Evolutionary conservation across 148 eudicot genomes (phyloP).

Genomic region (Fagopyrum tataricum): DNA sequence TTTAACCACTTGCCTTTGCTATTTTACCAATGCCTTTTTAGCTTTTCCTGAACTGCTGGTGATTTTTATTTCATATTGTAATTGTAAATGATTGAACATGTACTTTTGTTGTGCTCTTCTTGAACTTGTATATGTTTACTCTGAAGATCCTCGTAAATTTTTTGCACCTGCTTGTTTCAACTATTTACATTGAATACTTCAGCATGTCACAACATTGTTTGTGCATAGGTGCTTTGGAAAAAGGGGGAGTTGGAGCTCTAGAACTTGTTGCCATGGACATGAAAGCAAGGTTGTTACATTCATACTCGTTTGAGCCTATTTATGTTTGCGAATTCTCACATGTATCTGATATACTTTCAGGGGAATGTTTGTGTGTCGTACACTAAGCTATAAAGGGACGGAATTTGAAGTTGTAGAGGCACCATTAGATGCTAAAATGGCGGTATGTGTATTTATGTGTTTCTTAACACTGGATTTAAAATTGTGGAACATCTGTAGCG

Average conservation of each 20-base stretch:
- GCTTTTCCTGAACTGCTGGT: neutral
- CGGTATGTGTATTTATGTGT: conserved; percentile 34
- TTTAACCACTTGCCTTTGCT: neutral
- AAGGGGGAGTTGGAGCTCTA: conserved; percentile 98
- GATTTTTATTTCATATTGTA: neutral
- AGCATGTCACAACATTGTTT: neutral
- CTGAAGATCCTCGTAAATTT: neutral
- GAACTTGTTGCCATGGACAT: conserved; percentile 99
- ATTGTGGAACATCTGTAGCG: neutral
- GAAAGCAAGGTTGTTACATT: conserved; percentile 82
- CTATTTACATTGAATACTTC: neutral
- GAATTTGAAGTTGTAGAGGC: conserved; percentile 96
- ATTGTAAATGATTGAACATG: neutral
- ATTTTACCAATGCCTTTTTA: neutral
- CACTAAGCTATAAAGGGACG: conserved; percentile 90
- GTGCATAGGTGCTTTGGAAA: conserved; percentile 71
- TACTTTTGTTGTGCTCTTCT: neutral
- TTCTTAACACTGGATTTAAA: neutral
- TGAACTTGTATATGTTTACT: neutral
- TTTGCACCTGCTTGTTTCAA: neutral
- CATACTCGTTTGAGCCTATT: neutral
- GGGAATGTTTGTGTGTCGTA: conserved; percentile 98
- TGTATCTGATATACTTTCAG: conserved; percentile 27
- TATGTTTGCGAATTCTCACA: conserved; percentile 6
- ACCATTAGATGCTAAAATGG: conserved; percentile 71